phyloP scores from a whole-genome alignment of 2,329 filamentous ascomycete genomes.

The Xylariaceae sp. region DNA sequence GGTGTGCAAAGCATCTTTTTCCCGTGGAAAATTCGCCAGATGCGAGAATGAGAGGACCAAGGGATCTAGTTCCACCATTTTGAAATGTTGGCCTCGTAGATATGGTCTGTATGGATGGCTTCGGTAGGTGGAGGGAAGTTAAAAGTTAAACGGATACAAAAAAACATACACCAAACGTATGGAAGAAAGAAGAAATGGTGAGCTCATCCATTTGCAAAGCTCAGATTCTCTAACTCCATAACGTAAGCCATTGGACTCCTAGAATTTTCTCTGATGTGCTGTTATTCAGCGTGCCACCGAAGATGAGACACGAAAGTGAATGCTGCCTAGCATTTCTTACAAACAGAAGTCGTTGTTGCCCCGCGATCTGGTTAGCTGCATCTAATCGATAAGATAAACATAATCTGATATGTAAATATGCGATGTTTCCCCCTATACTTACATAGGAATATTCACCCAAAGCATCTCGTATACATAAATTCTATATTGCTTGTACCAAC shows the following conservation, averaged over 20 bases:
- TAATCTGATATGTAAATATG: not conserved
- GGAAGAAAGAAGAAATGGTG: not conserved
- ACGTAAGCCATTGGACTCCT: conserved; percentile 20
- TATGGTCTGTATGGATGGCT: not conserved
- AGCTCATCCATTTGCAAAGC: conserved; percentile 12
- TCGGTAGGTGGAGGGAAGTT: not conserved
- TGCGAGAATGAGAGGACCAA: conserved; percentile 54
- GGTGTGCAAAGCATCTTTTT: conserved; percentile 56
- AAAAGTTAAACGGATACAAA: not conserved
- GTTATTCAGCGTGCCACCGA: not conserved
- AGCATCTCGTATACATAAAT: not conserved
- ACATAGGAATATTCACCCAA: not conserved
- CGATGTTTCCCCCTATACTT: not conserved
- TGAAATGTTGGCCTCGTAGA: not conserved
- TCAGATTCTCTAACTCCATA: conserved; percentile 12
- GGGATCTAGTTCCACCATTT: conserved; percentile 49
- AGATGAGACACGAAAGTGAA: not conserved
- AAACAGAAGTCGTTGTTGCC: not conserved
- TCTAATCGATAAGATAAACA: not conserved
- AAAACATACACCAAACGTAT: not conserved
- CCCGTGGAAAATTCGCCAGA: conserved; percentile 49
- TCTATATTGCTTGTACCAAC: not conserved
- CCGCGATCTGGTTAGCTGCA: not conserved
- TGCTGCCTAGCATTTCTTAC: not conserved
- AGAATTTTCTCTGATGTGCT: conserved; percentile 15